Base-by-base conservation (phyloP, 495 filamentous ascomycete species). In the Monascus purpureus region DNA sequence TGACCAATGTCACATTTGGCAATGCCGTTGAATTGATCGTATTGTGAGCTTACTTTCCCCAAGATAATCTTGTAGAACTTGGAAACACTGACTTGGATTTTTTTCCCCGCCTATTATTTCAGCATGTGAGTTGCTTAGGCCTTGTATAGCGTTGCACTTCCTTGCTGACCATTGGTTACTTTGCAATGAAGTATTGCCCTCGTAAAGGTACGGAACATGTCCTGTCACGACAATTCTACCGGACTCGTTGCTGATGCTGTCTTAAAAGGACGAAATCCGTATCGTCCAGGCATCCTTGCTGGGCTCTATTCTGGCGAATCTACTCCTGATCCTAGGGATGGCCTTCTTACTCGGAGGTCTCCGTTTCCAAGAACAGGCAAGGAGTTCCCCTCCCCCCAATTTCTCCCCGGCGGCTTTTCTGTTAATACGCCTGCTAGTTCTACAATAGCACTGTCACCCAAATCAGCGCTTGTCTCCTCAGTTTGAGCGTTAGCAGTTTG, bases 361-460 rank as follows among this genome's bases (percentile, higher is more conserved):
- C 28, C 77, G 83, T 34, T 94, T 77, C 55, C 78, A 75, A 38
- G 86, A 94, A 64, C 86, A 88, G 65, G 75, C 74, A 51, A 32
- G 59, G 20, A 22, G 5, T 22, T 9, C n/a, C n/a, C n/a, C n/a
- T n/a, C n/a, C n/a, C n/a, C n/a, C n/a, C n/a, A n/a, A n/a, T n/a
- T n/a, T n/a, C n/a, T n/a, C n/a, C n/a, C n/a, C n/a, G n/a, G n/a
- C n/a, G n/a, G n/a, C n/a, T n/a, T n/a, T n/a, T n/a, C n/a, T n/a
- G n/a, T n/a, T n/a, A n/a, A 22, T 8, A 38, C 3, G n/a, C n/a
- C n/a, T n/a, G 25, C 19, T 0, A 86, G 73, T 75, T 93, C 38
- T 94, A 94, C 59, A 94, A 94, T 55, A 90, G 74, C 56, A 92
- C 82, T 15, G 81, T 92, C 29, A 93, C 85, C 2, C 83, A 93